Percentiles rank a stretch among this genome's conserved stretches.
Conservation (phyloP, 441 rosid species). For the Syzygium malaccense region DNA sequence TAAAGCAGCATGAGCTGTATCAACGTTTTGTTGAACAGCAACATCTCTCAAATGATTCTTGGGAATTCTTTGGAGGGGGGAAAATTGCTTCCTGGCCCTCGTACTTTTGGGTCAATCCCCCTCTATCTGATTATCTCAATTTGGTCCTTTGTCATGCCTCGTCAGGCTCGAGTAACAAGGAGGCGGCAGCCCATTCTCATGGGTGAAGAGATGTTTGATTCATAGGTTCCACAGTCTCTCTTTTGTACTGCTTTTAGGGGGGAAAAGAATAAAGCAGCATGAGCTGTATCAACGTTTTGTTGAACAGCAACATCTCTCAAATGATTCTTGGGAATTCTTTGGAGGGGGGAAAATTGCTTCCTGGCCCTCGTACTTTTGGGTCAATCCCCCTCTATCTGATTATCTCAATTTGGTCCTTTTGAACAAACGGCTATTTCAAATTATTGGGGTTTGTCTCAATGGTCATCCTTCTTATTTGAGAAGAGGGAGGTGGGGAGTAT, state of each 20-base stretch:
- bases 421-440: no score
- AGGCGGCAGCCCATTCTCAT: not conserved
- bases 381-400: not conserved
- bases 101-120: not conserved
- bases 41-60: not conserved
- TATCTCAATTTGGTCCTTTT: not conserved
- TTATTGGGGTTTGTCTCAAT: no score
- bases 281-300: not conserved
- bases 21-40: not conserved
- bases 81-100: not conserved
- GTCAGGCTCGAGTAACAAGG: constrained; percentile 1
- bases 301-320: not conserved
- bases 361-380: not conserved
- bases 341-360: not conserved
- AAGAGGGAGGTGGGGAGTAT: no score
- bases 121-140: not conserved
- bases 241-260: not conserved
- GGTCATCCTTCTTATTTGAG: no score
- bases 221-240: not conserved
- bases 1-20: not conserved
- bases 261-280: not conserved
- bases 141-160: not conserved
- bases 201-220: not conserved
- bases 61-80: not conserved
- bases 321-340: not conserved